These are phyloP conservation scores for Tubosaeta brunneosetosa DNA, from an alignment of 768 basidiomycete genomes.

Conservation along the genomic window DNA sequence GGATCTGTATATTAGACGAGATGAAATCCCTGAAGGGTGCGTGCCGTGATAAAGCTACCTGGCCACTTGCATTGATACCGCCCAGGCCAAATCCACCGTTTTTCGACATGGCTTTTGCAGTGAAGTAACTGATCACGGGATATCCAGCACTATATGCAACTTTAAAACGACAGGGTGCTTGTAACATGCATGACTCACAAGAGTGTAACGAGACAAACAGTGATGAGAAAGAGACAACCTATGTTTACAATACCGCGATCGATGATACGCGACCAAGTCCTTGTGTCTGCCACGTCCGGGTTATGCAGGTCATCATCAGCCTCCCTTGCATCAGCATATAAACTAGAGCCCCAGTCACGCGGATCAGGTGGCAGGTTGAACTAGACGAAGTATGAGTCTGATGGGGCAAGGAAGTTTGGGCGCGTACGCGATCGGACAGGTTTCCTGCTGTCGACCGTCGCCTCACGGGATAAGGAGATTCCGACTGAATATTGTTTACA, in stretches of 20 bases:
- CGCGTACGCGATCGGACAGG: conserved; percentile 43
- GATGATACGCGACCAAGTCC: conserved; percentile 42
- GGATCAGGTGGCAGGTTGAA: conserved; percentile 65
- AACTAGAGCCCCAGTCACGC: conserved; percentile 57
- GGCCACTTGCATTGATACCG: conserved; percentile 71
- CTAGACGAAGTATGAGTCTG: conserved; percentile 31
- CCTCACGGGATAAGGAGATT: conserved; percentile 39
- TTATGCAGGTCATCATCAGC: conserved; percentile 72
- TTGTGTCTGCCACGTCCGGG: conserved; percentile 40
- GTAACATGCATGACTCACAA: conserved; percentile 45
- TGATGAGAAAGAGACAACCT: conserved; percentile 60
- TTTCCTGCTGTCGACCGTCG: conserved; percentile 32
- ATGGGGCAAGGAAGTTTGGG: not conserved
- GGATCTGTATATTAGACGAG: conserved; percentile 37
- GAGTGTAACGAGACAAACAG: conserved; percentile 43
- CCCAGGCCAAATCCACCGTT: conserved; percentile 55
- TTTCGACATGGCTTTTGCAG: conserved; percentile 23
- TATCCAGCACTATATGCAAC: conserved; percentile 37
- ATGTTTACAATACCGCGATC: conserved; percentile 66
- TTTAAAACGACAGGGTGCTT: not conserved
- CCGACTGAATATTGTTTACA: conserved; percentile 16
- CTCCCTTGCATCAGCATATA: conserved; percentile 53
- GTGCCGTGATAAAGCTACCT: conserved; percentile 36
- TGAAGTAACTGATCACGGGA: conserved; percentile 39
- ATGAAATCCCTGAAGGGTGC: not conserved